Percentiles rank a stretch among this genome's conserved stretches.
Evolutionary conservation across 1,284 basidiomycete species (phyloP).

Genomic region (Gymnopus androsaceus): DNA sequence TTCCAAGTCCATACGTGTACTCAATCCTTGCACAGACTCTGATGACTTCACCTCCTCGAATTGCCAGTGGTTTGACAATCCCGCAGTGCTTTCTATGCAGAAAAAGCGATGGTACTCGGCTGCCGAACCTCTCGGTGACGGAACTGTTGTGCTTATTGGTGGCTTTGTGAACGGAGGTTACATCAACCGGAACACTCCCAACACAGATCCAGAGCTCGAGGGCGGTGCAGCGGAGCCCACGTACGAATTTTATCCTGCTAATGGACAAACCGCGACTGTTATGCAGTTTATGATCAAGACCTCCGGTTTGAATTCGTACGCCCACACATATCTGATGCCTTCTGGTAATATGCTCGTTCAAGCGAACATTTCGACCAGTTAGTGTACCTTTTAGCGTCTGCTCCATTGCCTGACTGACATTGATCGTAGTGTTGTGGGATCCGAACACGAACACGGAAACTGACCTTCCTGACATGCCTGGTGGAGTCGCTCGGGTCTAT

Average conservation of each 20-base stretch:
- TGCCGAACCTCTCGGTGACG: conserved; percentile 74
- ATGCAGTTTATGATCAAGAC: conserved; percentile 83
- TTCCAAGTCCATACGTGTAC: conserved; percentile 66
- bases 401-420: conserved; percentile 8
- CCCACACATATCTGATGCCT: conserved; percentile 83
- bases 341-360: conserved; percentile 86
- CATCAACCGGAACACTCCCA: conserved; percentile 82
- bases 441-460: conserved; percentile 49
- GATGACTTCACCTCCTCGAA: conserved; percentile 48
- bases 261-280: conserved; percentile 52
- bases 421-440: conserved; percentile 34
- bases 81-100: conserved; percentile 70
- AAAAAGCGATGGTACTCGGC: conserved; percentile 86
- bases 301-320: conserved; percentile 88
- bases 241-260: conserved; percentile 83
- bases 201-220: conserved; percentile 62
- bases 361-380: conserved; percentile 78
- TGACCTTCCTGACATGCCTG: conserved; percentile 50
- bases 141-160: conserved; percentile 72
- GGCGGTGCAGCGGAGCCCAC: conserved; percentile 71
- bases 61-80: conserved; percentile 83
- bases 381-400: conserved; percentile 16
- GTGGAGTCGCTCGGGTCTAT: conserved; percentile 42
- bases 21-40: conserved; percentile 70
- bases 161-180: conserved; percentile 87